These are phyloP conservation scores for Stramenopiles sp. DNA, from an alignment of 352 stramenopile genomes.

Conservation along the genomic window DNA sequence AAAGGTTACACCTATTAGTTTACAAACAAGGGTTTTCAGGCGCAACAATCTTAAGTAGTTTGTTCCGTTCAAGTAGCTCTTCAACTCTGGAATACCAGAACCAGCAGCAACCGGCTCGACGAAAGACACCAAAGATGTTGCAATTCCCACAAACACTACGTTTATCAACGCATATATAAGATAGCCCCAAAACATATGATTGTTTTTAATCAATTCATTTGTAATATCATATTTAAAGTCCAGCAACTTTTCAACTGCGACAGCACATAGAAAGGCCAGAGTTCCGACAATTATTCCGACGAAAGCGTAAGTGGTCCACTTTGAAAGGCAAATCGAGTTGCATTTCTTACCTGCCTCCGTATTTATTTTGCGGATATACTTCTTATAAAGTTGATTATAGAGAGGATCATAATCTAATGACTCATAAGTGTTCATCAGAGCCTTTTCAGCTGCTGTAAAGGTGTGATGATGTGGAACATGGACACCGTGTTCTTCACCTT, in stretches of 20 bases:
- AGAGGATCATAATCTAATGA: background rate
- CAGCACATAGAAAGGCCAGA: background rate
- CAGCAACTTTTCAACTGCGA: background rate
- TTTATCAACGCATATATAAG: conserved; percentile 69
- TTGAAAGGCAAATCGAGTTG: background rate
- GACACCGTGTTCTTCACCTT: background rate
- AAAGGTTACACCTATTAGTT: conserved; percentile 70
- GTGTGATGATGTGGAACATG: background rate
- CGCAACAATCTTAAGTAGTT: conserved; percentile 84
- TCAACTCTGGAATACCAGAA: conserved; percentile 92
- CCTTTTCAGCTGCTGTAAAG: background rate
- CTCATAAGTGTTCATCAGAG: background rate
- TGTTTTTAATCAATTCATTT: background rate
- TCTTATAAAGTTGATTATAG: background rate
- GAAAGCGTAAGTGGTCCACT: background rate
- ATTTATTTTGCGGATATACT: background rate
- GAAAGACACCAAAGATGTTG: conserved; percentile 67
- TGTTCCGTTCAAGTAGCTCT: conserved; percentile 92
- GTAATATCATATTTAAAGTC: background rate
- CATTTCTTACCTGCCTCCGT: background rate
- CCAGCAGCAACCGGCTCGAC: conserved; percentile 78
- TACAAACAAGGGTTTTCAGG: conserved; percentile 84
- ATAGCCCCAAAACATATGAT: conserved; percentile 29
- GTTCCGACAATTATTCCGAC: background rate
- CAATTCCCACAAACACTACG: conserved; percentile 67